These are phyloP conservation scores for Aspergillus thermomutatus DNA, from an alignment of 2,329 filamentous ascomycete genomes.

Conservation along the genomic window DNA sequence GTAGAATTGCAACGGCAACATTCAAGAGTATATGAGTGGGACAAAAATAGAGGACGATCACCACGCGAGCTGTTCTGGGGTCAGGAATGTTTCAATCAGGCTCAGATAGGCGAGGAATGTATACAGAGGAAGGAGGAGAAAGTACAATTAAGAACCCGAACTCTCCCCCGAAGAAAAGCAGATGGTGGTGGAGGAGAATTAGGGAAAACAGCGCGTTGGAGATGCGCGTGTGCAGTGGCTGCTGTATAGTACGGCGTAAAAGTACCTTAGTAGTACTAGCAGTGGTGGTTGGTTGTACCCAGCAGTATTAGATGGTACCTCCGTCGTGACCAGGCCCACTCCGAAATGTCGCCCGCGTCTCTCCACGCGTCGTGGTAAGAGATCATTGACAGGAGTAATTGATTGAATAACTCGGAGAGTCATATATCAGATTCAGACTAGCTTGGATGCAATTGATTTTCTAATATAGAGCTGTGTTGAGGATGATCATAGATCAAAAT, in stretches of 20 bases:
- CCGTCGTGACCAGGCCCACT: neutral
- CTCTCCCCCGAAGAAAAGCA: neutral
- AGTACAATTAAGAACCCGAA: neutral
- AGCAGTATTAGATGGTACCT: neutral
- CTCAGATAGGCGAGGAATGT: neutral
- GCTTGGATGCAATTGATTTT: neutral
- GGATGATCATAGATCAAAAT: too few species aligned
- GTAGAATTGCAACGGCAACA: neutral
- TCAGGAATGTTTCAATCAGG: neutral
- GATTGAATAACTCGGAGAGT: neutral
- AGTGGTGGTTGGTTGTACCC: neutral
- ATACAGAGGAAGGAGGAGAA: neutral
- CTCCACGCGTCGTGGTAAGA: neutral
- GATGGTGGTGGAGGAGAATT: neutral
- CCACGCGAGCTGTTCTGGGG: neutral
- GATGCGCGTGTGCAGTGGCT: neutral
- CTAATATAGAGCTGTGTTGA: neutral
- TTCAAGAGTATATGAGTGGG: neutral
- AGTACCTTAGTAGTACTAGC: neutral
- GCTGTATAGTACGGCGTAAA: neutral
- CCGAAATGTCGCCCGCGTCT: neutral
- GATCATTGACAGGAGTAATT: neutral
- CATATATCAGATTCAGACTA: too few species aligned
- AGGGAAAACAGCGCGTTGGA: neutral
- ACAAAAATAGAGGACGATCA: neutral